A percentile compares a stretch with the other conserved stretches of the same genome.
Evolutionary conservation across 2,329 filamentous ascomycete species (phyloP).

Genomic region (Scorias spongiosa): DNA sequence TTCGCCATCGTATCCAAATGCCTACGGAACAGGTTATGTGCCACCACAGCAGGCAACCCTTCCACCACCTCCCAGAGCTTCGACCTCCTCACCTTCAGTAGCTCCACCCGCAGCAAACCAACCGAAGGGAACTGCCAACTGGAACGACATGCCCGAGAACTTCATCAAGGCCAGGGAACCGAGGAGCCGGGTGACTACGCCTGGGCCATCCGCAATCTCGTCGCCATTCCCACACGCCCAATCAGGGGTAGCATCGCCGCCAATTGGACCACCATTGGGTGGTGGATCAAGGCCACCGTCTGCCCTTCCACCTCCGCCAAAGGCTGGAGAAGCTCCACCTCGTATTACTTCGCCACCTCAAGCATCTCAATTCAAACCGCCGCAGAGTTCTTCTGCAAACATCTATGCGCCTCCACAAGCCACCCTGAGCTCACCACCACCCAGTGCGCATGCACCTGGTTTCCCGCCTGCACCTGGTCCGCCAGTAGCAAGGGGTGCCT

Average conservation of each 20-base stretch:
- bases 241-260: constrained; percentile 36
- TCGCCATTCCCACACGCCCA: constrained; percentile 58
- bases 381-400: constrained; percentile 41
- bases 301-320: constrained; percentile 70
- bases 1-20: constrained; percentile 15
- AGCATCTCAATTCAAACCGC: constrained; percentile 32
- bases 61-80: constrained; percentile 47
- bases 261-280: constrained; percentile 39
- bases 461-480: constrained; percentile 28
- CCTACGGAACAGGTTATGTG: constrained; percentile 30
- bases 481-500: constrained; percentile 57
- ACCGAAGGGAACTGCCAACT: constrained; percentile 58
- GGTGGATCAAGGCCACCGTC: constrained; percentile 48
- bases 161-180: constrained; percentile 49
- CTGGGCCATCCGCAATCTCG: constrained; percentile 49
- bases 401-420: constrained; percentile 49
- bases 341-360: constrained; percentile 57
- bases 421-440: constrained; percentile 18
- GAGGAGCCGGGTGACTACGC: constrained; percentile 57
- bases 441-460: constrained; percentile 5
- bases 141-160: constrained; percentile 86
- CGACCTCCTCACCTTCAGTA: constrained; percentile 44
- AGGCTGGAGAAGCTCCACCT: constrained; percentile 52
- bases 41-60: constrained; percentile 29
- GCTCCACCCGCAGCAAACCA: constrained; percentile 51